phyloP scores from a whole-genome alignment of 495 filamentous ascomycete species.

The Aspergillus nidulans region DNA sequence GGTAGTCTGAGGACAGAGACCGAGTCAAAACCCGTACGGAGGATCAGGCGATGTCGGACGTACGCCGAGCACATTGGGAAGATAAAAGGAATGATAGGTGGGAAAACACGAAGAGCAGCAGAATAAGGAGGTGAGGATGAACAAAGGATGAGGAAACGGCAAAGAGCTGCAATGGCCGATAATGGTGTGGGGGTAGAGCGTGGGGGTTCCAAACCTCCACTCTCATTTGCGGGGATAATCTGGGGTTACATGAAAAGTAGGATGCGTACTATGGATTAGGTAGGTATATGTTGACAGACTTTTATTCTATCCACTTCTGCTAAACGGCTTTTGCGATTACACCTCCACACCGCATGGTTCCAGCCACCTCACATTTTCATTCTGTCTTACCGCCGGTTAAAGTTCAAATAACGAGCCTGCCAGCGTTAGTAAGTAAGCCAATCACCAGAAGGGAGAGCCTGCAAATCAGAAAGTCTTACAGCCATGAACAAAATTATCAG shows the following conservation, averaged over 20 bases:
- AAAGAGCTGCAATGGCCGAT: neutral
- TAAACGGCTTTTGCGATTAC: neutral
- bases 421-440: conserved; percentile 17
- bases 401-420: conserved; percentile 61
- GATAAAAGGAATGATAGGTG: conserved; percentile 1
- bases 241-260: neutral
- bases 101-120: neutral
- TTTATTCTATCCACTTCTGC: too few species aligned
- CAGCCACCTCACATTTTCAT: neutral
- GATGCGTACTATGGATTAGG: neutral
- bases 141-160: neutral
- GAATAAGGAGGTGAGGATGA: neutral
- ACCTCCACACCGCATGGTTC: neutral
- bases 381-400: conserved; percentile 51
- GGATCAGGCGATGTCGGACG: neutral
- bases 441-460: neutral
- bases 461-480: conserved; percentile 14
- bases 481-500: conserved; percentile 69
- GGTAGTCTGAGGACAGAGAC: neutral
- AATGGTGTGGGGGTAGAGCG: neutral
- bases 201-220: neutral
- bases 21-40: too few species aligned
- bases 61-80: neutral
- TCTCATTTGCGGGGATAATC: conserved; percentile 7
- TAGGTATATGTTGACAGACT: too few species aligned